Base-by-base conservation (phyloP, 2,329 filamentous ascomycete genomes). In the Emergomyces orientalis region DNA sequence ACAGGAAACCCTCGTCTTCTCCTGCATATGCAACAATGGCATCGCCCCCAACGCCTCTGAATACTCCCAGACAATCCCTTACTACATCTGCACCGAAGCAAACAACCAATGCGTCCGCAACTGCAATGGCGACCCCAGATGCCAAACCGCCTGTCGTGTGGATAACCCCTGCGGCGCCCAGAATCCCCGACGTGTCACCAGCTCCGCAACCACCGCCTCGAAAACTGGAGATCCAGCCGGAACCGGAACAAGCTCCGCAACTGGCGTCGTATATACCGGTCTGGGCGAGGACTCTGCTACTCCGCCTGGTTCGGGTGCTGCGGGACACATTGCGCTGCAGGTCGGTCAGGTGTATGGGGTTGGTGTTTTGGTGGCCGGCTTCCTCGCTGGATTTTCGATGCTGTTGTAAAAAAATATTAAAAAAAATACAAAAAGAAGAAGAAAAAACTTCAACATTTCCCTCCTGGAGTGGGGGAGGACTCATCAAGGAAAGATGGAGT, bases 21-120 rank as follows among this genome's bases (percentile, higher is more conserved):
- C 71, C 62, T 87, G 85, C 71, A 75, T 84, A 66, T 87, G 85
- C 74, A 73, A 69, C 64, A 81, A 82, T 70, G 78, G 79, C 66
- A 67, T 79, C 61, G 70, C 76, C 5, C 85, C 85, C 68, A 87
- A 87, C 71, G 74, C 84, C 63, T 81, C 82, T 65, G 77, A 86
- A 70, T 87, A 84, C 78, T 83, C 82, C 41, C 81, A 84, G 68
- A 87, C 85, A 17, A 78, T 87, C 60, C 84, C 85, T 22, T 87
- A 82, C 77, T 86, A 78, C 74, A 78, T 83, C 72, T 87, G 85
- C 76, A 81, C 79, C 11, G 78, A 84, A 66, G 78, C 76, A 74
- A 82, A 81, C 71, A 82, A 78, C 69, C 76, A 84, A 66, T 86
- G 83, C 68, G 82, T 84, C 30, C 68, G 65, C 14, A 75, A 74